Base-by-base conservation (phyloP, 169 alveolate genomes). In the Plasmodium malariae region DNA sequence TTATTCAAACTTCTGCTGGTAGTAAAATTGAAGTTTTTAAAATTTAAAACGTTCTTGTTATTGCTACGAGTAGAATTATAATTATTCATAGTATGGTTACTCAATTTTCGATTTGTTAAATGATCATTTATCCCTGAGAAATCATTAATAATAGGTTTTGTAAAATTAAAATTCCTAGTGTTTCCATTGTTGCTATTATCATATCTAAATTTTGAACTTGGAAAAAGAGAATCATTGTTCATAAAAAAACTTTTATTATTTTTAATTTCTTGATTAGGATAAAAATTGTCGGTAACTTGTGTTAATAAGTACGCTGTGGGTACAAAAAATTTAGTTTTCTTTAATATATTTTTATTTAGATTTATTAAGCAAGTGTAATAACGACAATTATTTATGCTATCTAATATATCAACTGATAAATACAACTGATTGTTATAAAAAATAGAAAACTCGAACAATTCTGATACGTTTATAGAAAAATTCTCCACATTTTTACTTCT, bases 221-320 rank as follows among this genome's bases (percentile, higher is more conserved):
- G 11, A 17, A 26, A 14, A 19, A 67, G 19, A 67, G 3, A 19
- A 67, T 5, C 19, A 37, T 26, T 14, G 3, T 67, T 43, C 17
- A 11, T 37, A 40, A 14, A 67, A n/a, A 67, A 4, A 67, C 17
- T 36, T 67, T 17, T 36, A 17, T 6, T 40, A 74, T 59, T 74
- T 37, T 74, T 48, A 48, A 36, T 12, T 19, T 59, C 73, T 12
- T 49, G 6, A 7, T 67, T 3, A 43, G 54, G n/a, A 19, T 19
- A 26, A 26, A 37, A 49, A 32, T 37, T 36, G n/a, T 80, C 83
- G 32, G 51, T 65, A 34, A 67, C 48, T 67, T 48, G 40, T 36
- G 83, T 80, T 51, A 80, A 67, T 65, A 54, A 49, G 28, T 34
- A 80, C 12, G 83, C 83, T 9, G 80, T 68, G 3, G 90, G 90